Percentiles rank a stretch among this genome's conserved stretches.
Conservation (phyloP, 1,139 yeast genomes). For the Cylindricascospora bacillispora region DNA sequence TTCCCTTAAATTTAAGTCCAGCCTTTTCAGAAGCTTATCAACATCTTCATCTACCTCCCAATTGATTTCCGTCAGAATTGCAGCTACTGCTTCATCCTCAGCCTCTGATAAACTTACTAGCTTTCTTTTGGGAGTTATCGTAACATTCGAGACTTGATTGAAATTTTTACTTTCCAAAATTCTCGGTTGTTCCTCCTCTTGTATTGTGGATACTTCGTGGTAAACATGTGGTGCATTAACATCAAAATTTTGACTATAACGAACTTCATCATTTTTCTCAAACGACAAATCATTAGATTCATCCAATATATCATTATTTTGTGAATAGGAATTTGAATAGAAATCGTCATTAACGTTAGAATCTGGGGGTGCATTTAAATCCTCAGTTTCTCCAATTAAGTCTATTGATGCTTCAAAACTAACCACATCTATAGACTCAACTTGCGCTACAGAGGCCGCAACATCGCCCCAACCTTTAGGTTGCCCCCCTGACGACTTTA, state of each 20-base stretch:
- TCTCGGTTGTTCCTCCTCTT: conserved; percentile 16
- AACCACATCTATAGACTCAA: conserved; percentile 1
- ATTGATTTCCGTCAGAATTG: conserved; percentile 57
- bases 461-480: background rate
- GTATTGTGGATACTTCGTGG: conserved; percentile 23
- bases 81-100: conserved; percentile 19
- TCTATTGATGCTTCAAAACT: conserved; percentile 1
- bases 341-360: background rate
- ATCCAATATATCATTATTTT: conserved; percentile 4
- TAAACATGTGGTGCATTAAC: conserved; percentile 13
- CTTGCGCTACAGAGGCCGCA: conserved; percentile 2
- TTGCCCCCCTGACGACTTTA: conserved; percentile 2
- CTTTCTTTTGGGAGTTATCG: conserved; percentile 8
- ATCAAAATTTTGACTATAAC: conserved; percentile 16
- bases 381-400: conserved; percentile 2
- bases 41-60: conserved; percentile 64
- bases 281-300: conserved; percentile 17
- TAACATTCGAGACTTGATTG: background rate
- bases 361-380: conserved; percentile 5
- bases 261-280: conserved; percentile 22
- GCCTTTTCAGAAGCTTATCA: conserved; percentile 40
- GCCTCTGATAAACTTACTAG: conserved; percentile 6
- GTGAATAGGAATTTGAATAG: background rate
- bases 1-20: conserved; percentile 39
- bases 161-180: background rate